Percentiles rank a stretch among this genome's conserved stretches.
Evolutionary conservation across 2,329 filamentous ascomycete species (phyloP).

Genomic region (Madurella fahalii): DNA sequence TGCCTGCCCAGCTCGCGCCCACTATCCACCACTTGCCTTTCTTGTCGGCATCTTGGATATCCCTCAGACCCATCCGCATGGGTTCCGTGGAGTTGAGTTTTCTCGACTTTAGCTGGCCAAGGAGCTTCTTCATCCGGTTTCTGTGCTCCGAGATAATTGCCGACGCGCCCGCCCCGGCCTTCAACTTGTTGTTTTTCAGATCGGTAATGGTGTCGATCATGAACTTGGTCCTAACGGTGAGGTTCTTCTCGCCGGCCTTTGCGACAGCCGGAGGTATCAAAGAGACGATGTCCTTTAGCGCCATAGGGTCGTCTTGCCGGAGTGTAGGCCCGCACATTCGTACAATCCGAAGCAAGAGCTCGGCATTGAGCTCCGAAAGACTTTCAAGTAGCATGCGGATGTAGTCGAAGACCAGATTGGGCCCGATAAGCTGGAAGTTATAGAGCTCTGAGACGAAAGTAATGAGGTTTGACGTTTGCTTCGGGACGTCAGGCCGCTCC

Average conservation of each 20-base stretch:
- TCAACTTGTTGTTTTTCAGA: constrained; percentile 89
- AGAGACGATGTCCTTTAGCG: constrained; percentile 83
- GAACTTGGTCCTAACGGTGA: constrained; percentile 88
- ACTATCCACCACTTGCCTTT: constrained; percentile 98
- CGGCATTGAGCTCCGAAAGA: constrained; percentile 81
- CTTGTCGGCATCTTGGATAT: constrained; percentile 78
- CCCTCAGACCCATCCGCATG: constrained; percentile 72
- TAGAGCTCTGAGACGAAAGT: constrained; percentile 84
- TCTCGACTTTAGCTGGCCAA: constrained; percentile 69
- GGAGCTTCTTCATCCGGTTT: constrained; percentile 80
- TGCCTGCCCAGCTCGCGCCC: constrained; percentile 78
- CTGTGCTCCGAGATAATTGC: constrained; percentile 75
- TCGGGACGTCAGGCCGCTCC: constrained; percentile 36
- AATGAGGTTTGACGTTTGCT: constrained; percentile 71
- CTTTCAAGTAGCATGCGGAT: constrained; percentile 71
- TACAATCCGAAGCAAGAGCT: constrained; percentile 79
- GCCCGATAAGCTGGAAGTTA: constrained; percentile 82
- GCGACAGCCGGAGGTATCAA: constrained; percentile 70
- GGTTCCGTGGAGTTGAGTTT: constrained; percentile 73
- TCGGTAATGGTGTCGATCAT: constrained; percentile 97
- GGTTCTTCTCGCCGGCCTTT: constrained; percentile 61
- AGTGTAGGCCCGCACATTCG: constrained; percentile 78
- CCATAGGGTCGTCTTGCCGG: constrained; percentile 80
- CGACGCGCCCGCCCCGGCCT: constrained; percentile 66
- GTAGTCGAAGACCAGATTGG: constrained; percentile 85